A percentile compares a stretch with the other conserved stretches of the same genome.
These are phyloP conservation scores for Plasmodium adleri DNA, from an alignment of 169 alveolate genomes.

Conservation along the genomic window DNA sequence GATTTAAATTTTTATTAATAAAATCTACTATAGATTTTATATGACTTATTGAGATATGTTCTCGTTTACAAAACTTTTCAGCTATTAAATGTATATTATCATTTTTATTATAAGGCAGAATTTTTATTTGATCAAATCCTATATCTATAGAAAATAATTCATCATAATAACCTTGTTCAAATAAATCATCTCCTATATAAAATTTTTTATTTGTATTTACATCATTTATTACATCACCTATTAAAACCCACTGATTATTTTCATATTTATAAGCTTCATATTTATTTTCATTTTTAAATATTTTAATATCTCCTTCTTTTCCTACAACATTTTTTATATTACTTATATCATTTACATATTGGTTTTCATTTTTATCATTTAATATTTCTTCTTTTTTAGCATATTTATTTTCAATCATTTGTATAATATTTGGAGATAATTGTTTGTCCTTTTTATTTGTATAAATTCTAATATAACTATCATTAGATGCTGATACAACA, in stretches of 20 bases:
- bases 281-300: constrained; percentile 42
- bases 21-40: constrained; percentile 70
- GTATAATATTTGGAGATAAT: constrained; percentile 5
- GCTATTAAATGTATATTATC: constrained; percentile 64
- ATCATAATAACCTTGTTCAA: constrained; percentile 65
- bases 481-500: constrained; percentile 51
- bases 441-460: constrained; percentile 38
- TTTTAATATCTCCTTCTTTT: constrained; percentile 62
- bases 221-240: constrained; percentile 69
- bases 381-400: background rate
- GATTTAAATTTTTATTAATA: constrained; percentile 43
- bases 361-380: background rate
- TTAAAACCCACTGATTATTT: constrained; percentile 35
- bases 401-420: constrained; percentile 11
- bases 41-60: constrained; percentile 38
- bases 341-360: constrained; percentile 19
- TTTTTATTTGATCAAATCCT: constrained; percentile 37
- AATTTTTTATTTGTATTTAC: constrained; percentile 41
- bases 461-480: constrained; percentile 46
- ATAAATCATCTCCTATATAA: constrained; percentile 59
- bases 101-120: constrained; percentile 41
- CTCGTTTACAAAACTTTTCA: constrained; percentile 74
- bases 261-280: constrained; percentile 75
- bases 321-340: constrained; percentile 50
- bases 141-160: constrained; percentile 51